Base-by-base conservation (phyloP, 257 asterid species). In the Cynanchum wilfordii region DNA sequence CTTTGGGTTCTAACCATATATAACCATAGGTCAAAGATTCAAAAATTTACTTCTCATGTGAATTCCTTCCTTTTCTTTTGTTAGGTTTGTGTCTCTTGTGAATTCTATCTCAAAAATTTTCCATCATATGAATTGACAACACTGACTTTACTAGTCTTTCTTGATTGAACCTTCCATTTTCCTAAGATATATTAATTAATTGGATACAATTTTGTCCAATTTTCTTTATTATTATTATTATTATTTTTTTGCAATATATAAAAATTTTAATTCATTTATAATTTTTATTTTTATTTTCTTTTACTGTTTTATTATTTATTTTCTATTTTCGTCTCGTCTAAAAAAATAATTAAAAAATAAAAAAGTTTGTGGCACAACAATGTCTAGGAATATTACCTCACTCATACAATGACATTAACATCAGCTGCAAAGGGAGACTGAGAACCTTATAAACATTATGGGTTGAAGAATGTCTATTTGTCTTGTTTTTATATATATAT, bases 341-440 rank as follows among this genome's bases (percentile, higher is more conserved):
- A 56, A 56, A 56, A 1, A 19, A 56, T 17, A 56, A 56, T 8
- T 10, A 56, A 56, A 20, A 56, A 19, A 22, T 13, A 57, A 25
- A 57, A 25, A 57, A n/a, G 47, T 42, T 42, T 57, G 25, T 20
- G 5, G 12, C 11, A 9, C 24, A 19, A 20, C 30, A 57, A 57
- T 57, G 64, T 57, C 30, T 57, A 13, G 36, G 19, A 15, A 62
- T 10, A 66, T 5, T 40, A 40, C 52, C 29, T 45, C 59, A 75
- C 44, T 45, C 59, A 75, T 42, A 24, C 25, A 24, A 11, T 24
- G 38, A 42, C 3, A 38, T 51, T 74, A 49, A 22, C 24, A 29
- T 64, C 9, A 17, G 65, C 64, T 11, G 58, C 71, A 66, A 59
- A 71, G 58, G 67, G 70, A 74, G 68, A 72, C 75, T 66, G 63